Percentiles rank a stretch among this genome's conserved stretches.
These are phyloP conservation scores for Aspergillus ibericus DNA, from an alignment of 2,329 filamentous ascomycete genomes.

Conservation along the genomic window DNA sequence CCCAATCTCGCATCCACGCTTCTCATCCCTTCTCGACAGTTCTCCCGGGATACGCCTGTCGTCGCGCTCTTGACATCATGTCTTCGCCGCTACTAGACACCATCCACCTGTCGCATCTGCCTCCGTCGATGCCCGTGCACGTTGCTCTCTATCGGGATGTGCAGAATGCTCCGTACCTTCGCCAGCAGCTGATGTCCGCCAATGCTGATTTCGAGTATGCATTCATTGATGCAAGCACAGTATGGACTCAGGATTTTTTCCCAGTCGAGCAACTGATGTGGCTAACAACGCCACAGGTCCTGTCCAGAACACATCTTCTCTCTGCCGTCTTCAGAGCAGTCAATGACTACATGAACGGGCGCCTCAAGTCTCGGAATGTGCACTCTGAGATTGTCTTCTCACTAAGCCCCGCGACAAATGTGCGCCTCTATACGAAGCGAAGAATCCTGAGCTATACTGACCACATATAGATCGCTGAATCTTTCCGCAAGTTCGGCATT, in stretches of 20 bases:
- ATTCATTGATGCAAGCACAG: constrained; percentile 80
- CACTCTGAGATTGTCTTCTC: constrained; percentile 86
- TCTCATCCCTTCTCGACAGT: neutral
- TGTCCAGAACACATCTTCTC: constrained; percentile 71
- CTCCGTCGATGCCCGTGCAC: constrained; percentile 66
- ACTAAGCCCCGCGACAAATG: constrained; percentile 80
- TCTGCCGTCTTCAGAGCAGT: constrained; percentile 77
- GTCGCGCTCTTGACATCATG: constrained; percentile 19
- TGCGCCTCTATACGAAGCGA: constrained; percentile 42
- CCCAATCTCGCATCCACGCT: neutral
- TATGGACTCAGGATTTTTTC: constrained; percentile 41
- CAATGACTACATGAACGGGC: constrained; percentile 60
- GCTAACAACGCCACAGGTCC: constrained; percentile 51
- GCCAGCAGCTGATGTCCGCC: constrained; percentile 78
- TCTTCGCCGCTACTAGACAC: constrained; percentile 56
- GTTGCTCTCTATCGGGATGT: constrained; percentile 74
- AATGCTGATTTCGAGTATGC: constrained; percentile 90
- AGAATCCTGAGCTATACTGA: constrained; percentile 17
- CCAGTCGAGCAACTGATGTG: neutral
- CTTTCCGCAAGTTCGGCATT: constrained; percentile 86
- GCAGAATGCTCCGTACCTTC: constrained; percentile 73
- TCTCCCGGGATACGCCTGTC: neutral
- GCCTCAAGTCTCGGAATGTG: constrained; percentile 76
- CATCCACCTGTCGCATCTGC: constrained; percentile 73
- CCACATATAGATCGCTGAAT: constrained; percentile 73